phyloP scores from a whole-genome alignment of 139 green algal species.

The Chlamydomonas schloesseri region DNA sequence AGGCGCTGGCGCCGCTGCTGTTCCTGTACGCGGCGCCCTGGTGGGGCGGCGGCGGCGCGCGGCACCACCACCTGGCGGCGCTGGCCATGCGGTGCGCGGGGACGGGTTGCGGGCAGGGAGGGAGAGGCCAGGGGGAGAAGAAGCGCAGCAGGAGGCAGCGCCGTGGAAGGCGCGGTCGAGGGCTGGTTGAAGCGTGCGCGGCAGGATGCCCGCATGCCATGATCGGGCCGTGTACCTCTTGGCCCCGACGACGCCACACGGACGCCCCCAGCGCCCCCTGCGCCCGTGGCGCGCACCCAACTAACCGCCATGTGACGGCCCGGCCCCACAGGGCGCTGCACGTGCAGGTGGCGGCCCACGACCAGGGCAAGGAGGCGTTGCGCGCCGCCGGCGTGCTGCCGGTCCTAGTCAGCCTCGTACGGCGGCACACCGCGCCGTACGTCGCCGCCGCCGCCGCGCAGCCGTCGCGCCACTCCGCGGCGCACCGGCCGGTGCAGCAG shows the following conservation, averaged over 20 bases:
- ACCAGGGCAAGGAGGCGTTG: constrained; percentile 49
- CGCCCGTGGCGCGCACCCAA: too few relatives aligned
- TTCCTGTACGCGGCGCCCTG: constrained; percentile 44
- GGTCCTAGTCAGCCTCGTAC: constrained; percentile 25
- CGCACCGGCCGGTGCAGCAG: too few relatives aligned
- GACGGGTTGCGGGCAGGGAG: neutral
- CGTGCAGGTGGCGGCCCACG: constrained; percentile 49
- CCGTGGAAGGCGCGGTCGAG: too few relatives aligned
- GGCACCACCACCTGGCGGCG: constrained; percentile 47
- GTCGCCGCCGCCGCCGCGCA: neutral
- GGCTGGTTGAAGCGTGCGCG: too few relatives aligned
- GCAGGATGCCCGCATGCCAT: too few relatives aligned
- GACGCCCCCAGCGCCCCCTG: constrained; percentile 15
- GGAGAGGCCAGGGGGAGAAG: neutral
- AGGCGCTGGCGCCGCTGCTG: constrained; percentile 40
- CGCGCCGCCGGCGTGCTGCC: constrained; percentile 35
- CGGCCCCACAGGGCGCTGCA: constrained; percentile 49
- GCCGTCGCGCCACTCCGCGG: neutral
- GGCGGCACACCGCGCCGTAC: constrained; percentile 29
- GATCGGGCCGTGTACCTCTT: too few relatives aligned
- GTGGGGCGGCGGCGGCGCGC: constrained; percentile 21
- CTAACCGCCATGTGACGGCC: neutral
- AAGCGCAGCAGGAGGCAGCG: too few relatives aligned
- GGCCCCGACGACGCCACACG: too few relatives aligned
- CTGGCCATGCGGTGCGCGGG: constrained; percentile 35